Evolutionary conservation across 805 yeast species (phyloP).

Genomic region (Kuraishia cidri): DNA sequence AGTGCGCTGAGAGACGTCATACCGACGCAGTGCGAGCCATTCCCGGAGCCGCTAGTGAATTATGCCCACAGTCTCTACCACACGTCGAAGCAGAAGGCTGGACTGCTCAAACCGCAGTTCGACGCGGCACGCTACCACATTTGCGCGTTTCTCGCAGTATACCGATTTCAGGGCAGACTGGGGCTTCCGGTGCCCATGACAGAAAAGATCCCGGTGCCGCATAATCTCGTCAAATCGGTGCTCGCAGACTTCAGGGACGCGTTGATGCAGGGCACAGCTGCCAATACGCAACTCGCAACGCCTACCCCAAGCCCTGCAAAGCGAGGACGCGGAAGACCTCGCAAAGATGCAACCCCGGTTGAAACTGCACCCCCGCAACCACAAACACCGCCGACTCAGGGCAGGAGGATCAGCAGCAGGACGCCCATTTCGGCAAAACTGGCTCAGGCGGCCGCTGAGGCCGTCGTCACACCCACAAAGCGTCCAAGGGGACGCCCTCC

Average conservation of each 20-base stretch:
- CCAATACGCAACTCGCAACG: slow-evolving; percentile 1
- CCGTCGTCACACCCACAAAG: neutral
- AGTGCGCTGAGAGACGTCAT: slow-evolving; percentile 38
- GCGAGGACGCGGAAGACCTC: slow-evolving; percentile 1
- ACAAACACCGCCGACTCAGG: neutral
- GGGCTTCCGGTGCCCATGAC: slow-evolving; percentile 38
- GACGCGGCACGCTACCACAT: slow-evolving; percentile 63
- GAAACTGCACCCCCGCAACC: neutral
- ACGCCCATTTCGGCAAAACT: neutral
- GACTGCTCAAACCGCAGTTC: slow-evolving; percentile 36
- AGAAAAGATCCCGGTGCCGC: slow-evolving; percentile 51
- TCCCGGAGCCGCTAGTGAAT: slow-evolving; percentile 30
- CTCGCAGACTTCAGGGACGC: slow-evolving; percentile 28
- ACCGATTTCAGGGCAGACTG: slow-evolving; percentile 31
- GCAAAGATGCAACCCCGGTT: neutral
- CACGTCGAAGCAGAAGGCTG: slow-evolving; percentile 44
- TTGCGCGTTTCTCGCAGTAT: slow-evolving; percentile 55
- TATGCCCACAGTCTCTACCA: slow-evolving; percentile 37
- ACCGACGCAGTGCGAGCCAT: slow-evolving; percentile 35
- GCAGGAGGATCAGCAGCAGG: neutral
- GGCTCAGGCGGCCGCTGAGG: neutral
- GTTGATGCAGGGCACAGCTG: slow-evolving; percentile 1
- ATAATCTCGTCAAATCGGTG: slow-evolving; percentile 26
- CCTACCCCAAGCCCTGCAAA: slow-evolving; percentile 1
- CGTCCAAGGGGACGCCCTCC: neutral